Base-by-base conservation (phyloP, 768 basidiomycete genomes). In the Chlorophyllum brunneum region DNA sequence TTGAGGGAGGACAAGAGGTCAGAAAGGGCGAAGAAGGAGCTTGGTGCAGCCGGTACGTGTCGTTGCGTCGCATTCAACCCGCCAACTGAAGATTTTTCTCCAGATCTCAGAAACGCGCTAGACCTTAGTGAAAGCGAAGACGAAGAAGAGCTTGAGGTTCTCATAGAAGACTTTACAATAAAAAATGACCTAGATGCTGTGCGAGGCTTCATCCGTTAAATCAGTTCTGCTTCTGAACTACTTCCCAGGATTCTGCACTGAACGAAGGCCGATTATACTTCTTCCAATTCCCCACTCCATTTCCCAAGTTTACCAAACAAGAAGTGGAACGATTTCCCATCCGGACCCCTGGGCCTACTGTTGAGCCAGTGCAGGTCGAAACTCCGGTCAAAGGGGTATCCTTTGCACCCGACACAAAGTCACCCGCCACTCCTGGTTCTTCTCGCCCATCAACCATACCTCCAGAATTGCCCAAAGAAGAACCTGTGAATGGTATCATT, bases 221-320 rank as follows among this genome's bases (percentile, higher is more conserved):
- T 50, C 34, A 23, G 34, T 8, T 39, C 31, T 51, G 23, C 22
- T 22, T 27, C 20, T 37, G 34, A 23, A 20, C 26, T 48, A 8
- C 31, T 46, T 26, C 37, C 18, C 59, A 85, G 82, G 80, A 81
- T 51, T 60, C 72, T 23, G 63, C 70, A 44, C 58, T 77, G 31
- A 75, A 74, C 47, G 83, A 82, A 65, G 85, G 90, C 48, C 75
- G 78, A 16, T 69, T 95, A 3, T 95, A 88, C 62, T 85, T 93
- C 59, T 94, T 95, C 71, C 92, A 95, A 63, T 95, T 95, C 61
- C 94, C 94, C 0, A 65, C 74, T 7, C 88, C 91, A 0, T 94
- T 97, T 67, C 92, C 93, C 0, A 76, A 72, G 4, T 94, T 94
- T 5, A 61, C 23, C 16, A 44, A 22, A 2, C 33, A 10, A 41